Evolutionary conservation across 2,329 filamentous ascomycete species (phyloP), one percentile per base, ranked within the genome.

Genomic region (Cladosporium sp.): DNA sequence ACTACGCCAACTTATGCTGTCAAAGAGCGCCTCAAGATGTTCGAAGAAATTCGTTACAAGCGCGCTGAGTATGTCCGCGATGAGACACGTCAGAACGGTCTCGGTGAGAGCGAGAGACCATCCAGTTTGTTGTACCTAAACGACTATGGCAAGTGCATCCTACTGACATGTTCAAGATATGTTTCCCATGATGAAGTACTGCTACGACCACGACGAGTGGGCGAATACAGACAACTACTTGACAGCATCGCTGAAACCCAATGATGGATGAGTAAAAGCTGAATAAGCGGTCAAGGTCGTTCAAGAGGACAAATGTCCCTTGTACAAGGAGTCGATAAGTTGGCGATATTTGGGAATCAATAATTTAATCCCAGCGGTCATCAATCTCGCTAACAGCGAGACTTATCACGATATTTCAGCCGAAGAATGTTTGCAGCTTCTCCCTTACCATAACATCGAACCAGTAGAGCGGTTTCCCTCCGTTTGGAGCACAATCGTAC

Each of bases 391-490:
- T 32, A 25, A 32, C 9, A 47, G 40, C 22, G 3, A 5, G 17
- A n/a, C 13, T 2, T 6, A 48, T 17, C 32, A 4, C 5, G 24
- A 3, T 2, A 3, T 4, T 22, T 49, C 20, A 53, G 20, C 50
- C 50, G 6, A 53, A 53, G 17, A 53, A 42, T 13, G 50, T 53
- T 4, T 42, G 50, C 15, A 53, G 17, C 13, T 44, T 53, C 12
- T 53, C 37, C 28, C 50, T 22, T n/a, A 53, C 37, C 50, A 53
- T 53, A 17, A 53, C 39, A 24, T 53, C 24, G 13, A 34, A 53
- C 50, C 50, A 53, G 25, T 53, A 42, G 24, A 53, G 24, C 12
- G 50, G 25, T 10, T 17, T 53, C 19, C 36, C 17, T 2, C 37
- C 36, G 44, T n/a, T 22, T 6, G 22, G 13, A 22, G 10, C 19